Conservation (phyloP, 345 rosid genomes). For the Psidium friedrichsthalianum region DNA sequence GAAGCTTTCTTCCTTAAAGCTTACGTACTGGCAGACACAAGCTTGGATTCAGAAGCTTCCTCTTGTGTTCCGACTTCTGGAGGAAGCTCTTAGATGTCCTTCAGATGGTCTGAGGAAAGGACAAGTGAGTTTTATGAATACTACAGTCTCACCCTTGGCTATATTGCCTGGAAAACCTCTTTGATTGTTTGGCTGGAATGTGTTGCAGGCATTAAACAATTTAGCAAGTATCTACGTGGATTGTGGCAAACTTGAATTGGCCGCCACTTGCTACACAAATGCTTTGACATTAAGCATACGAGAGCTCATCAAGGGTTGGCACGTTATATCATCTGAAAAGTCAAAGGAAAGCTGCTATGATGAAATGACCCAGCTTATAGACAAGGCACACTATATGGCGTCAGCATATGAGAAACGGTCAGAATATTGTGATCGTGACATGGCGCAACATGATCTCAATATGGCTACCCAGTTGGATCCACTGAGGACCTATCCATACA, state of each 20-base stretch:
- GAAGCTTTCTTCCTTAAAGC: constrained; percentile 95
- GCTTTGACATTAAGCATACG: constrained; percentile 82
- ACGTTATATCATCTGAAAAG: constrained; percentile 55
- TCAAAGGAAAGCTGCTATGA: constrained; percentile 69
- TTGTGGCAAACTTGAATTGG: constrained; percentile 59
- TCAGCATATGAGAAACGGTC: constrained; percentile 92
- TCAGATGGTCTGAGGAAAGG: constrained; percentile 96
- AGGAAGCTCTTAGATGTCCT: constrained; percentile 92
- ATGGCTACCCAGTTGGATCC: constrained; percentile 83
- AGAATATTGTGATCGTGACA: constrained; percentile 79
- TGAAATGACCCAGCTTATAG: constrained; percentile 88
- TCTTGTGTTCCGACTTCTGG: constrained; percentile 63
- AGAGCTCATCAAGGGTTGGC: constrained; percentile 99
- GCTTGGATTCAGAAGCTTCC: constrained; percentile 46
- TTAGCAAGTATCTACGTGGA: constrained; percentile 80
- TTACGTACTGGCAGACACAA: constrained; percentile 68
- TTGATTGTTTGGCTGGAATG: neutral
- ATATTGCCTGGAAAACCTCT: neutral
- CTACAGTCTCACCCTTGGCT: neutral
- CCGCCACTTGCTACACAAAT: constrained; percentile 63
- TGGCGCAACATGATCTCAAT: constrained; percentile 68
- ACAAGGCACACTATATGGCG: constrained; percentile 55
- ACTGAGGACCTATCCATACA: constrained; percentile 84
- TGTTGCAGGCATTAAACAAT: constrained; percentile 81
- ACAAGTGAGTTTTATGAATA: constrained; percentile 41